Evolutionary conservation across 2,329 filamentous ascomycete species (phyloP), one percentile per base, ranked within the genome.

Genomic region (Penicillium sp.): DNA sequence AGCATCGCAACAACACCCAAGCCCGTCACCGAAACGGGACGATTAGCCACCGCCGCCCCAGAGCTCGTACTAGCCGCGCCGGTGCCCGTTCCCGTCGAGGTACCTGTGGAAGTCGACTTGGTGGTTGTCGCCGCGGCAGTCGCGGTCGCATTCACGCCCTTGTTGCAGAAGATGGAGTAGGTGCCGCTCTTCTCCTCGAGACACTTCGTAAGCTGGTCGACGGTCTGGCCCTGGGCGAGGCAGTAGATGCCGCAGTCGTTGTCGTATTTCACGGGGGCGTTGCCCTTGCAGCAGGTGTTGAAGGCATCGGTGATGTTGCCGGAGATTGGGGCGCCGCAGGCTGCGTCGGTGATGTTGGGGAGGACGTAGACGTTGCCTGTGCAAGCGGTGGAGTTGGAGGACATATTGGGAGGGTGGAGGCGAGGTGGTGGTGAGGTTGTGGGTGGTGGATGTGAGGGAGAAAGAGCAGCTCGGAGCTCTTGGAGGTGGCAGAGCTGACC

Each of bases 221-320:
- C 66, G 22, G 64, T 70, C 61, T 81, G 78, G 44, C 67, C 77
- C 41, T 72, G 68, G 0, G 78, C 79, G 16, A 79, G 77, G 65
- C 82, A 84, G 79, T 83, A 84, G 59, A 83, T 65, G 16, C 78
- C 80, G 73, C 82, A 84, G 66, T 76, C 70, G 67, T 77, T 65
- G 66, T 79, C 73, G 77, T 83, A 83, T 62, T 71, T 71, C 50
- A 78, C 69, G 31, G 83, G 73, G 22, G 76, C 69, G 54, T 81
- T 78, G 10, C 73, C 62, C 11, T 74, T 72, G 66, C 82, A 84
- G 77, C 82, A 84, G 22, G 70, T 64, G 41, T 73, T 58, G 75
- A 82, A 77, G 59, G 79, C 73, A 39, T 76, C 71, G 53, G 77
- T 74, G 71, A 79, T 70, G 62, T 81, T 79, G 5, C 70, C 69